These are phyloP conservation scores for Achaetomiella virescens DNA, from an alignment of 495 filamentous ascomycete species.

Conservation along the genomic window DNA sequence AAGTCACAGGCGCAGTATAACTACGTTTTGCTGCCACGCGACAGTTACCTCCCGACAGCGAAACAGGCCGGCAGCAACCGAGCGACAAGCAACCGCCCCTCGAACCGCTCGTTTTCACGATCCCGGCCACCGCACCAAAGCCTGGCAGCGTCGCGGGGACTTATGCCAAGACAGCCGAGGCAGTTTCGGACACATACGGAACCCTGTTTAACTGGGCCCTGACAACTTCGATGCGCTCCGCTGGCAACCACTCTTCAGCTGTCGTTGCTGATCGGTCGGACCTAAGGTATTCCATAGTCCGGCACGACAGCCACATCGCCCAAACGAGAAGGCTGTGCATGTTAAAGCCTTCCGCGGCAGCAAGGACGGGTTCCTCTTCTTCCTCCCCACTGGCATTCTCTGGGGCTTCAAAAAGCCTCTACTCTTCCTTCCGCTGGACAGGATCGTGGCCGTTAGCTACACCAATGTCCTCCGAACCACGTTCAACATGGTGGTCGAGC, in stretches of 20 bases:
- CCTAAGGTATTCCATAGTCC: constrained; percentile 71
- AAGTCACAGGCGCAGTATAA: constrained; percentile 84
- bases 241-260: constrained; percentile 50
- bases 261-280: constrained; percentile 60
- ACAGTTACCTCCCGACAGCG: constrained; percentile 41
- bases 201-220: constrained; percentile 58
- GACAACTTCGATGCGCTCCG: constrained; percentile 52
- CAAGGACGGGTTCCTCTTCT: constrained; percentile 93
- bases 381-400: constrained; percentile 77
- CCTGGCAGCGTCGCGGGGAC: constrained; percentile 45
- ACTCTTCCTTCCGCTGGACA: constrained; percentile 72
- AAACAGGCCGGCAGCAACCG: constrained; percentile 24
- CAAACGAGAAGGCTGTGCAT: constrained; percentile 85
- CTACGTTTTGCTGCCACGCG: constrained; percentile 78
- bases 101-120: constrained; percentile 81
- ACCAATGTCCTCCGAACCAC: constrained; percentile 86
- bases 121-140: constrained; percentile 67
- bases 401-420: constrained; percentile 96
- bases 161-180: constrained; percentile 39
- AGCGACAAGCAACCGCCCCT: constrained; percentile 26
- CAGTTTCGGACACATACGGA: constrained; percentile 54
- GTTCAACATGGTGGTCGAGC: constrained; percentile 81
- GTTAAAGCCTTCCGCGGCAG: constrained; percentile 86
- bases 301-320: constrained; percentile 73
- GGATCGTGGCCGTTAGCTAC: constrained; percentile 77